Percentiles rank a stretch among this genome's conserved stretches.
Conservation (phyloP, 352 stramenopile species). For the Phytophthora lateralis region DNA sequence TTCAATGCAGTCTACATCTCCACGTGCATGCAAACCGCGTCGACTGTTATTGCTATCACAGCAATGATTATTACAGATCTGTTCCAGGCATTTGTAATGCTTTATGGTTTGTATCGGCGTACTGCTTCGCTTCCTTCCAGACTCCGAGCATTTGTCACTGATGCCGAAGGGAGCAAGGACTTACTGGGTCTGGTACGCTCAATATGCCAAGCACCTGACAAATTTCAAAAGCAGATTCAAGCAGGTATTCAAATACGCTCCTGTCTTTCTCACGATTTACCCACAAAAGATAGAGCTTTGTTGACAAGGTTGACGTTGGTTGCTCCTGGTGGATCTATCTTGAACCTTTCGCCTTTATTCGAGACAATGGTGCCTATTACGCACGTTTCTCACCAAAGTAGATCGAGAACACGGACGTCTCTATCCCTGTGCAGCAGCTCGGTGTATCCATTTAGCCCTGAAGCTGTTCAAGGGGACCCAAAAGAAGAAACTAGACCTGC, state of each 20-base stretch:
- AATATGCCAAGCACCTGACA: conserved; percentile 8
- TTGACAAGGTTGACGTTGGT: not conserved
- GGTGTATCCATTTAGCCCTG: not conserved
- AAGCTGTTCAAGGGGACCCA: not conserved
- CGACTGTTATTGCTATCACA: not conserved
- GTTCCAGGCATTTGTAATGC: conserved; percentile 6
- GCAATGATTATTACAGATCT: conserved; percentile 16
- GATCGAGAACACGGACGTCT: too few species aligned
- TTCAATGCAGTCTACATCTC: conserved; percentile 31
- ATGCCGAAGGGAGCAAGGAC: not conserved
- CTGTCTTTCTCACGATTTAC: conserved; percentile 7
- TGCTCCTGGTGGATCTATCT: not conserved
- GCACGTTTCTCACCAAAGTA: not conserved
- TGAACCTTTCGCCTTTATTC: not conserved
- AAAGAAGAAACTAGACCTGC: not conserved
- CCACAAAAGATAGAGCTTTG: not conserved
- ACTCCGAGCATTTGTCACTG: not conserved
- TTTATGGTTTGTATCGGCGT: conserved; percentile 11
- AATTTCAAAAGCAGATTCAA: not conserved
- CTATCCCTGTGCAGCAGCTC: too few species aligned
- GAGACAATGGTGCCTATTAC: too few species aligned
- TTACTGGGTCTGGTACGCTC: not conserved
- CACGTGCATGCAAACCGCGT: conserved; percentile 21
- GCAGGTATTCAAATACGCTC: not conserved
- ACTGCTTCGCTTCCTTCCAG: not conserved